A percentile compares a stretch with the other conserved stretches of the same genome.
Conservation (phyloP, 2,329 filamentous ascomycete species). For the Arthrobotrys sinensis region DNA sequence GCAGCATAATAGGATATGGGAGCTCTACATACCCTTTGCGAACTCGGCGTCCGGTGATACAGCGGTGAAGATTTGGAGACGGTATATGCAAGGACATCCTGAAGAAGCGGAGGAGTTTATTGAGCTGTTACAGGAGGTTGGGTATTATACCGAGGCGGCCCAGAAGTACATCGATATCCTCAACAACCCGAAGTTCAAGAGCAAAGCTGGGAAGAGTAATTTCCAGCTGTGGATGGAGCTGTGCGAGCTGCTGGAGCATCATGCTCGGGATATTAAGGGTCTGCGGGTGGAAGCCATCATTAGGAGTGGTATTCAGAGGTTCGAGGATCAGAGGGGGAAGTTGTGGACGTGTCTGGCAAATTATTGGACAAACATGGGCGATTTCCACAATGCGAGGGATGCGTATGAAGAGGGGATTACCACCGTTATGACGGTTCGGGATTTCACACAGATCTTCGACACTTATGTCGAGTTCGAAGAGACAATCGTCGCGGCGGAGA, state of each 20-base stretch:
- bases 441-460: slow-evolving; percentile 97
- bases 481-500: slow-evolving; percentile 89
- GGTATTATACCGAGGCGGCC: slow-evolving; percentile 90
- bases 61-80: slow-evolving; percentile 91
- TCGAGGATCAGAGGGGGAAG: slow-evolving; percentile 93
- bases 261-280: slow-evolving; percentile 88
- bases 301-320: slow-evolving; percentile 88
- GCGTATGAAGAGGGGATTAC: slow-evolving; percentile 96
- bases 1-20: slow-evolving; percentile 96
- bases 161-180: slow-evolving; percentile 91
- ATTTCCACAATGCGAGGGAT: slow-evolving; percentile 86
- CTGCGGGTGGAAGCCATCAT: slow-evolving; percentile 95
- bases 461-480: slow-evolving; percentile 98
- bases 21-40: slow-evolving; percentile 89
- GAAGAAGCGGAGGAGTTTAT: slow-evolving; percentile 97
- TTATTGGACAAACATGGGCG: slow-evolving; percentile 94
- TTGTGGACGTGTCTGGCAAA: slow-evolving; percentile 95
- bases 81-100: slow-evolving; percentile 97
- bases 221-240: slow-evolving; percentile 99
- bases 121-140: slow-evolving; percentile 84
- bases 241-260: slow-evolving; percentile 92
- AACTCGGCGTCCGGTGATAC: slow-evolving; percentile 91
- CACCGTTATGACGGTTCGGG: slow-evolving; percentile 97
- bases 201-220: slow-evolving; percentile 92
- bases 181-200: slow-evolving; percentile 90